Base-by-base conservation (phyloP, 1,284 basidiomycete genomes). In the Wolfiporia cocos region DNA sequence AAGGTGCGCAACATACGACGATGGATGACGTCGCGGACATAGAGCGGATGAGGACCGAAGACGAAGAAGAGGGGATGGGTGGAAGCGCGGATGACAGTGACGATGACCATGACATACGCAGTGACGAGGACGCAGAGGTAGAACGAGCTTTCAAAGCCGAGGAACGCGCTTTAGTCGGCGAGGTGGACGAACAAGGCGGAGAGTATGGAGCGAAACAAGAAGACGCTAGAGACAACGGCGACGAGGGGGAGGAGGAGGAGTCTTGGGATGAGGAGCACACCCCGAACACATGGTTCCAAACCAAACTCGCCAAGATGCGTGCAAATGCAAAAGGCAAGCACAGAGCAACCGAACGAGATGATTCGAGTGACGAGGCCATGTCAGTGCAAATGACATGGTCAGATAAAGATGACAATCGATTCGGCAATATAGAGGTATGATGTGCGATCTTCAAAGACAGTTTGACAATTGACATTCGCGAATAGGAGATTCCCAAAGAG, bases 21-120 rank as follows among this genome's bases (percentile, higher is more conserved):
- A 77, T 80, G 63, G 81, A 79, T 52, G 85, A 88, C 62, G 53
- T 87, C 19, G 71, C 64, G 35, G 81, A 82, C 55, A 68, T 61
- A 41, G 68, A 69, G 44, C 61, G 57, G 49, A 74, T 86, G 58
- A 60, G 51, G 43, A 48, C 46, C 34, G 82, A 85, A 48, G 81
- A 85, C 49, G 74, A 72, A 34, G 64, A 64, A 32, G 65, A 59
- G 24, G 50, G 3, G 49, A 21, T 4, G 57, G 49, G 15, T 50
- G 34, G 19, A 4, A 44, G 38, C 17, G 10, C n/a, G n/a, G 24
- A 37, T 23, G 33, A 41, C 5, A 24, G 31, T 17, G 41, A 48
- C n/a, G 43, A 43, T 6, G 48, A 44, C 18, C 41, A 20, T 4
- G 12, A 7, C 23, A 28, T 5, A 26, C 6, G 23, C 21, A 23